A percentile compares a stretch with the other conserved stretches of the same genome.
phyloP scores from a whole-genome alignment of 1,284 basidiomycete species.

The Ganoderma sinense region DNA sequence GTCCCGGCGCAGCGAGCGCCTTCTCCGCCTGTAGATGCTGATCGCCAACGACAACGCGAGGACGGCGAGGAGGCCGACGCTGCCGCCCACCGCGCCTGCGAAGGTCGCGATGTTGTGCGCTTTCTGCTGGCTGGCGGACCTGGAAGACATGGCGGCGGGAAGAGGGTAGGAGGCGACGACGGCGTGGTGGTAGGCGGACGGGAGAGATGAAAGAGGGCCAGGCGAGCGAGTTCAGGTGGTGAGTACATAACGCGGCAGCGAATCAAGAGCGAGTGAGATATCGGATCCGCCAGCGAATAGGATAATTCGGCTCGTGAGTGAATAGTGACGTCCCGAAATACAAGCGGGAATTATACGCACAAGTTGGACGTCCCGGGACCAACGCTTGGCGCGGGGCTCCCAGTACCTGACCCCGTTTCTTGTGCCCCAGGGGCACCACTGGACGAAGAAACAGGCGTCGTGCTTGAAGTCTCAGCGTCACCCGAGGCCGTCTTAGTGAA shows the following conservation, averaged over 20 bases:
- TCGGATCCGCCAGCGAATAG: constrained; percentile 31
- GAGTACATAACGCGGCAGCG: constrained; percentile 34
- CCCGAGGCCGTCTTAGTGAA: constrained; percentile 44
- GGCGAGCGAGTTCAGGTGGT: constrained; percentile 31
- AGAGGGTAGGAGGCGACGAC: constrained; percentile 22
- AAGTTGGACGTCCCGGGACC: constrained; percentile 33
- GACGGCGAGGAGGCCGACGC: constrained; percentile 55
- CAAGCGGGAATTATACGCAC: constrained; percentile 46
- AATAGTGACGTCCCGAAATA: constrained; percentile 40
- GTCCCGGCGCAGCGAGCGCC: constrained; percentile 50
- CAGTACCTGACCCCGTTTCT: constrained; percentile 32
- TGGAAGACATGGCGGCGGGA: constrained; percentile 32
- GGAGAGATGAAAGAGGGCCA: constrained; percentile 30
- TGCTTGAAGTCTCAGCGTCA: constrained; percentile 22
- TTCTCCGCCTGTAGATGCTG: constrained; percentile 58
- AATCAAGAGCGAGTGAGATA: constrained; percentile 33
- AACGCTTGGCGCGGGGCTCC: constrained; percentile 33
- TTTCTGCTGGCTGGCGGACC: constrained; percentile 29
- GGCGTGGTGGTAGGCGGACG: constrained; percentile 29
- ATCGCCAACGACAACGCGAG: constrained; percentile 55
- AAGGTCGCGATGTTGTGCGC: constrained; percentile 56
- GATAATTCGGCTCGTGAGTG: constrained; percentile 37
- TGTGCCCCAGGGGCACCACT: constrained; percentile 27
- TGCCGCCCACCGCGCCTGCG: constrained; percentile 58
- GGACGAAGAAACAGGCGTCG: constrained; percentile 22